phyloP scores from a whole-genome alignment of 768 basidiomycete genomes.

The Russula ochroleuca region DNA sequence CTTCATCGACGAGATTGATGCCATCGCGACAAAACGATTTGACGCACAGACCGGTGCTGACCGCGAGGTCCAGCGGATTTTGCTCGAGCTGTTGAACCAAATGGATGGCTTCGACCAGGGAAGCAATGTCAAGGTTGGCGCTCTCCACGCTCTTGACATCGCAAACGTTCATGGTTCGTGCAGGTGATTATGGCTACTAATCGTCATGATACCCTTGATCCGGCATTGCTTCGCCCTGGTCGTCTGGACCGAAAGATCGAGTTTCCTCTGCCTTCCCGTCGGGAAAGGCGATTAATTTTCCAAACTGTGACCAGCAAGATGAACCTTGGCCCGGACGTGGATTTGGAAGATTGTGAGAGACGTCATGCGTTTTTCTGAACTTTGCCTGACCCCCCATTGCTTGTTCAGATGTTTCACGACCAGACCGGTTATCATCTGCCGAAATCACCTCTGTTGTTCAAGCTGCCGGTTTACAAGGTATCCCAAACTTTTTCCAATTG shows the following conservation, averaged over 20 bases:
- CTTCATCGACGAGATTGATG: constrained; percentile 98
- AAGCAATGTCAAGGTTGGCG: constrained; percentile 89
- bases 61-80: constrained; percentile 96
- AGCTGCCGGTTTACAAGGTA: constrained; percentile 95
- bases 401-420: constrained; percentile 86
- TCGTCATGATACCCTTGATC: constrained; percentile 96
- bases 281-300: constrained; percentile 96
- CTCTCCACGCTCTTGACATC: neutral
- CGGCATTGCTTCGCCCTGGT: constrained; percentile 94
- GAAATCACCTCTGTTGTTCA: constrained; percentile 96
- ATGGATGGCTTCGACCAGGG: constrained; percentile 99
- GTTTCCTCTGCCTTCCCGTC: constrained; percentile 89
- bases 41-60: constrained; percentile 99
- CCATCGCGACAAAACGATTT: constrained; percentile 99
- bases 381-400: neutral
- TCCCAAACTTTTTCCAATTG: neutral
- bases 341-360: constrained; percentile 91
- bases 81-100: constrained; percentile 94
- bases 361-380: neutral
- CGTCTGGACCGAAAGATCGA: constrained; percentile 98
- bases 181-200: constrained; percentile 99
- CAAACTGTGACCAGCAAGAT: constrained; percentile 96
- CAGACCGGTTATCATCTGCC: constrained; percentile 91
- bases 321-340: constrained; percentile 97
- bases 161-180: neutral